Percentiles rank a stretch among this genome's conserved stretches.
Conservation (phyloP, 1,284 basidiomycete species). For the Naganishia albida region DNA sequence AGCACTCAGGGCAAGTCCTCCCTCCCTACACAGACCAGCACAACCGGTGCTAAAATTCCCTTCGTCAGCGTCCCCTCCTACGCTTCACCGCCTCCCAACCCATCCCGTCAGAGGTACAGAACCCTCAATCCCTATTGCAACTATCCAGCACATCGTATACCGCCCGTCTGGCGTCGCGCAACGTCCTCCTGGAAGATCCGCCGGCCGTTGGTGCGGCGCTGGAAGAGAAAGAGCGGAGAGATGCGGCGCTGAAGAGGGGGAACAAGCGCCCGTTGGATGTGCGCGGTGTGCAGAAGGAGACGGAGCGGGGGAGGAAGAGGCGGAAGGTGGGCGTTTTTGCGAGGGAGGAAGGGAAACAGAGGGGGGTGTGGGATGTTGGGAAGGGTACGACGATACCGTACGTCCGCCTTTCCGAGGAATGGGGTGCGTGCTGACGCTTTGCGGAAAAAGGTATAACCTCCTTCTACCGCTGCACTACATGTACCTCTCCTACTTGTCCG, state of each 20-base stretch:
- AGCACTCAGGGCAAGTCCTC: constrained; percentile 22
- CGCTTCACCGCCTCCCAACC: constrained; percentile 28
- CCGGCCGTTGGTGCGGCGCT: constrained; percentile 12
- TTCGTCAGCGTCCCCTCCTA: constrained; percentile 25
- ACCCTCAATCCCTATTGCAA: constrained; percentile 4
- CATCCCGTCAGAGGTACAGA: not conserved
- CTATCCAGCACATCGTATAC: constrained; percentile 24
- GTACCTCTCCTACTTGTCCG: constrained; percentile 45
- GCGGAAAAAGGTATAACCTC: constrained; percentile 41
- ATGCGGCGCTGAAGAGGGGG: constrained; percentile 21
- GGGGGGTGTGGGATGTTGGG: constrained; percentile 24
- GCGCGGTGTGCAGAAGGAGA: constrained; percentile 24
- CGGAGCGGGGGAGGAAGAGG: constrained; percentile 17
- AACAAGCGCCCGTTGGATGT: constrained; percentile 36
- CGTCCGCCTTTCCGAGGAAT: not conserved
- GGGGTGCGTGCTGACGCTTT: not conserved
- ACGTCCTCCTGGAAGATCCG: constrained; percentile 27
- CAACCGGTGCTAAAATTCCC: no score
- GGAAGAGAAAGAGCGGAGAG: constrained; percentile 11
- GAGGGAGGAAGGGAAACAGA: constrained; percentile 23
- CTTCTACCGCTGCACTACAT: constrained; percentile 49
- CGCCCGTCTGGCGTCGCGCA: constrained; percentile 24
- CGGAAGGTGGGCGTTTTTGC: constrained; percentile 20
- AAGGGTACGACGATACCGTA: constrained; percentile 23
- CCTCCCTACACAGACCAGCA: not conserved